Percentiles rank a stretch among this genome's conserved stretches.
Evolutionary conservation across 1,284 basidiomycete genomes (phyloP).

Genomic region (Pascua guehoae): DNA sequence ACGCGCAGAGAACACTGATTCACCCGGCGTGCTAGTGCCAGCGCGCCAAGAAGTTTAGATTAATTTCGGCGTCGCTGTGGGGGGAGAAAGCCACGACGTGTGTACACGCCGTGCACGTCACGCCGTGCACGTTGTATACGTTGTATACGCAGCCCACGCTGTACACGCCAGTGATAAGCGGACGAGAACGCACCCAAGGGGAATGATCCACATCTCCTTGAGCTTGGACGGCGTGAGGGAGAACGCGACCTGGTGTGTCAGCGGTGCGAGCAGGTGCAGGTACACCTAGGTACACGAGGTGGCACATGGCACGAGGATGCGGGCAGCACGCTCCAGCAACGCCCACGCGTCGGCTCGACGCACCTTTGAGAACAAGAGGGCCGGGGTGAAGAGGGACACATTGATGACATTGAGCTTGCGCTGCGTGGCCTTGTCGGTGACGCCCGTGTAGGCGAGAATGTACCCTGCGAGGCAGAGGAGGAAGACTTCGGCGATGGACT

Average conservation of each 20-base stretch:
- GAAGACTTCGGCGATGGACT: slow-evolving; percentile 89
- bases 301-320: neutral
- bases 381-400: slow-evolving; percentile 84
- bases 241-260: slow-evolving; percentile 41
- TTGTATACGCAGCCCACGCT: too few species aligned
- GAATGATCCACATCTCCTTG: slow-evolving; percentile 85
- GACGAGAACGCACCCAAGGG: slow-evolving; percentile 61
- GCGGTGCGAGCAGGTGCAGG: neutral
- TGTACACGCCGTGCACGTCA: too few species aligned
- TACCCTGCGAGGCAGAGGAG: slow-evolving; percentile 82
- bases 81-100: too few species aligned
- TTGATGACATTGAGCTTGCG: slow-evolving; percentile 59
- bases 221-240: slow-evolving; percentile 63
- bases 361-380: slow-evolving; percentile 88
- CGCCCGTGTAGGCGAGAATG: slow-evolving; percentile 69
- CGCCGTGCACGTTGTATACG: too few species aligned
- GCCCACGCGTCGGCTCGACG: slow-evolving; percentile 45
- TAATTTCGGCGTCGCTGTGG: too few species aligned
- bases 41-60: too few species aligned
- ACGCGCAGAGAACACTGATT: too few species aligned
- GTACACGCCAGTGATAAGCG: too few species aligned
- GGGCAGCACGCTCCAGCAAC: neutral
- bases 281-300: neutral
- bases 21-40: too few species aligned
- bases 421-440: slow-evolving; percentile 85